These are phyloP conservation scores for Verticillium longisporum DNA, from an alignment of 2,329 filamentous ascomycete genomes.

Conservation along the genomic window DNA sequence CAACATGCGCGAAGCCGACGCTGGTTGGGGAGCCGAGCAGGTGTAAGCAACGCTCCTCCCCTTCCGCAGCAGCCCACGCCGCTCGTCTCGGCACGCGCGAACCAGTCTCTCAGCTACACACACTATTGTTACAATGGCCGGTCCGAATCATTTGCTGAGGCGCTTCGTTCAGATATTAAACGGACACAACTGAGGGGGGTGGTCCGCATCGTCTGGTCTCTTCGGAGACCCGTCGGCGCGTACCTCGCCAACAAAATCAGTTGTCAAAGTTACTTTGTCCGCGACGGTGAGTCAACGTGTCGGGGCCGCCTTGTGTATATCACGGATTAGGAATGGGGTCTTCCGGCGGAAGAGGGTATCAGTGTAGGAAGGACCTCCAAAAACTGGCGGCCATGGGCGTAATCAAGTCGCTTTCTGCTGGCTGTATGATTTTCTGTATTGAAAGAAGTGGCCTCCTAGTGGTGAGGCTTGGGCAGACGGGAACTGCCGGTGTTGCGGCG, in stretches of 20 bases:
- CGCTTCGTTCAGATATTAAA: not conserved
- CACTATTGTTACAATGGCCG: not conserved
- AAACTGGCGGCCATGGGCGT: not conserved
- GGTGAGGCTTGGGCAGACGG: not conserved
- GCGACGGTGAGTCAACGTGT: not conserved
- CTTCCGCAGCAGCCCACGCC: conserved; percentile 54
- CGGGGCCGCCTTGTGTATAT: not conserved
- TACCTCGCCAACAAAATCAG: not conserved
- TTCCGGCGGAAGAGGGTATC: not conserved
- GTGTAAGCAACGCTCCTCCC: conserved; percentile 39
- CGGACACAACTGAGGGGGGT: not conserved
- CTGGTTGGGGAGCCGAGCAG: conserved; percentile 71
- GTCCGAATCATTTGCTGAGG: not conserved
- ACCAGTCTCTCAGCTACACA: conserved; percentile 67
- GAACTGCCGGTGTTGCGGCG: not conserved
- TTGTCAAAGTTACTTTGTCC: not conserved
- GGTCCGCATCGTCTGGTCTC: not conserved
- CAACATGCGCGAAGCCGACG: conserved; percentile 75
- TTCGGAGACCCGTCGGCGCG: not conserved
- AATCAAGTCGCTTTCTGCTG: not conserved
- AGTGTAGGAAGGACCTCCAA: not conserved
- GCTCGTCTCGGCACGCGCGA: conserved; percentile 77
- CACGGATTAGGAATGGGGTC: not conserved
- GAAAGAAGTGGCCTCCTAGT: not conserved
- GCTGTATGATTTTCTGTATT: not conserved